Evolutionary conservation across 1,139 yeast species (phyloP), one percentile per base, ranked within the genome.

Genomic region (Diutina catenulata): DNA sequence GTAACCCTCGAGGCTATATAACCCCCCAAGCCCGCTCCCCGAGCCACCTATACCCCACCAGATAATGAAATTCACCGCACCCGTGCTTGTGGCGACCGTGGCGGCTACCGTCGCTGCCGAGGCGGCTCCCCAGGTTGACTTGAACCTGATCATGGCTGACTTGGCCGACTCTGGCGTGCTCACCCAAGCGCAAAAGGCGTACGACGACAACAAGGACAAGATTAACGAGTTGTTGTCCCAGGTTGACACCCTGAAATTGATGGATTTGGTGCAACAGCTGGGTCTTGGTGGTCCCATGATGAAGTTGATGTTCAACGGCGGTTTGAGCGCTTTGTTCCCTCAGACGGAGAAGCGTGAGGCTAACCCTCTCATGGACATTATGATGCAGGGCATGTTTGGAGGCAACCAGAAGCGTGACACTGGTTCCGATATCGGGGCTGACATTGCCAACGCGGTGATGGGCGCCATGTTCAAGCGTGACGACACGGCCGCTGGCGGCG

Each of bases 131-230:
- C n/a, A 11, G 13, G 23, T 31, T 15, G 35, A 31, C 22, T 31
- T 31, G 24, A 10, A 13, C n/a, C 35, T 21, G 21, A 19, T 31
- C 18, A 21, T 31, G n/a, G 4, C 5, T 11, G 25, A 31, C 4
- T 25, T 31, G 14, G 24, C 20, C 20, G n/a, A 31, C 18, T 18
- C 35, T 10, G 35, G 35, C 19, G 35, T 31, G 14, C 15, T 31
- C 11, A 19, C n/a, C 22, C 35, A 19, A 15, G 35, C 21, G 9
- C 35, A 31, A 13, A 16, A 31, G 7, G 35, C 35, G n/a, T 31
- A 31, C 18, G 15, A n/a, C n/a, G 25, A 21, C 7, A 31, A 31
- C 19, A 31, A 31, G 14, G 35, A 20, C 9, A 26, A 18, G n/a
- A 31, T 31, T 14, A 21, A 31, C 15, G 7, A 21, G 4, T 24